Base-by-base conservation (phyloP, 257 asterid species). In the Mentha longifolia region DNA sequence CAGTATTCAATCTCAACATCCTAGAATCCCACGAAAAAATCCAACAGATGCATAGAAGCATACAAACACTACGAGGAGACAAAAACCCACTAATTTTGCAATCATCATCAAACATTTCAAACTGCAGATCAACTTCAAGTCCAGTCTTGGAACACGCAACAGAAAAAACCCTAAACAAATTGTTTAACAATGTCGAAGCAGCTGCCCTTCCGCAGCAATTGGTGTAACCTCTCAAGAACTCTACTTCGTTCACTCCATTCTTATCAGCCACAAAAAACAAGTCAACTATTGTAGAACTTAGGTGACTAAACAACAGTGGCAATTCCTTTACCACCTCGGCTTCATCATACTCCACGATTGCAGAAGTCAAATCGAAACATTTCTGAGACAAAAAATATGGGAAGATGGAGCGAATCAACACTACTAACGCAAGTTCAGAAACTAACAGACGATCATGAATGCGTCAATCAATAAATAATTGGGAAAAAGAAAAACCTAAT, bases 221-320 rank as follows among this genome's bases (percentile, higher is more conserved):
- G 6, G 83, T 83, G 77, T 85, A 89, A 15, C 98, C 98, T 77
- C 74, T 85, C 83, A 92, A 74, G 86, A 92, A 95, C 81, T 95
- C 96, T 51, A 88, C 42, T 95, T 95, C 84, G 79, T 52, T 85
- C 46, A 89, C 82, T 66, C 89, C 96, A 70, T 86, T 78, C 70
- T 94, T 83, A 67, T 78, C 95, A 37, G 82, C 61, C 61, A 77
- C 78, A 74, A 95, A 92, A 62, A 84, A 91, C 45, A 83, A 74
- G 78, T 95, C 98, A 59, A 92, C 87, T 47, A 91, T 84, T 7
- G 89, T 67, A 60, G 95, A 86, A 68, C 94, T 89, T 71, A 89
- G 78, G 71, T 85, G 86, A 74, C 66, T 76, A 75, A 89, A 72
- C 67, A 92, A 52, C 55, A 76, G 46, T 2, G 84, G 77, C 17